Conservation (phyloP, 192 early-diverging fungal genomes). For the Entomortierella chlamydospora region DNA sequence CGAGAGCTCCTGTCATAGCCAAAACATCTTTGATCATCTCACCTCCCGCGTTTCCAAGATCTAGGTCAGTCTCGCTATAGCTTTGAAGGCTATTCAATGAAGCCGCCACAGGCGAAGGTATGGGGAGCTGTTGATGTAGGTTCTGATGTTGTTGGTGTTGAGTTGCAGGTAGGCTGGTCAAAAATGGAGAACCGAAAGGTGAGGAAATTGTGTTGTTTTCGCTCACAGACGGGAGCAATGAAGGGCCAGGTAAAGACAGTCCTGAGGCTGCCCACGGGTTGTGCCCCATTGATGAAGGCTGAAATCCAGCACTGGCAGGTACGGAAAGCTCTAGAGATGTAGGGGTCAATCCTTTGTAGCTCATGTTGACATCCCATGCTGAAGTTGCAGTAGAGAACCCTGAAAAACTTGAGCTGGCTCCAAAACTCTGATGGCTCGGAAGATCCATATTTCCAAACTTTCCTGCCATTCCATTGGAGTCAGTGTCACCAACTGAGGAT, state of each 20-base stretch:
- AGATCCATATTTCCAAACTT: constrained; percentile 42
- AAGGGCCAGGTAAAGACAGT: constrained; percentile 20
- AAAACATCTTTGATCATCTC: constrained; percentile 53
- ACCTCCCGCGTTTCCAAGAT: constrained; percentile 38
- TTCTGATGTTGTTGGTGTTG: constrained; percentile 25
- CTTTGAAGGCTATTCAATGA: constrained; percentile 10
- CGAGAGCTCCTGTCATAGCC: constrained; percentile 45
- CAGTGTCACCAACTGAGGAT: constrained; percentile 14
- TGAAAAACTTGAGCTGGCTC: constrained; percentile 20
- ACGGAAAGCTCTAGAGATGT: constrained; percentile 23
- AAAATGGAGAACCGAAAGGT: constrained; percentile 31
- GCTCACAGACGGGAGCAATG: constrained; percentile 25
- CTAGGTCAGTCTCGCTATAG: constrained; percentile 25
- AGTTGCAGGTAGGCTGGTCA: constrained; percentile 29
- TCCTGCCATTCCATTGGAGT: constrained; percentile 6
- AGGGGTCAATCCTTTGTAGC: constrained; percentile 9
- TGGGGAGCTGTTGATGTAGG: constrained; percentile 9
- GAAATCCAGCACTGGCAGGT: constrained; percentile 28
- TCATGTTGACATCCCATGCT: constrained; percentile 37
- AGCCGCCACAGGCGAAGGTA: constrained; percentile 5
- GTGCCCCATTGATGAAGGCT: constrained; percentile 29
- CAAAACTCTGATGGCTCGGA: constrained; percentile 17
- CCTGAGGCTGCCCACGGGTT: constrained; percentile 41
- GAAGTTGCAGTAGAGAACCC: constrained; percentile 24
- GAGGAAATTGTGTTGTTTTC: constrained; percentile 7